phyloP scores from a whole-genome alignment of 305 asterid genomes.

The Striga hermonthica region DNA sequence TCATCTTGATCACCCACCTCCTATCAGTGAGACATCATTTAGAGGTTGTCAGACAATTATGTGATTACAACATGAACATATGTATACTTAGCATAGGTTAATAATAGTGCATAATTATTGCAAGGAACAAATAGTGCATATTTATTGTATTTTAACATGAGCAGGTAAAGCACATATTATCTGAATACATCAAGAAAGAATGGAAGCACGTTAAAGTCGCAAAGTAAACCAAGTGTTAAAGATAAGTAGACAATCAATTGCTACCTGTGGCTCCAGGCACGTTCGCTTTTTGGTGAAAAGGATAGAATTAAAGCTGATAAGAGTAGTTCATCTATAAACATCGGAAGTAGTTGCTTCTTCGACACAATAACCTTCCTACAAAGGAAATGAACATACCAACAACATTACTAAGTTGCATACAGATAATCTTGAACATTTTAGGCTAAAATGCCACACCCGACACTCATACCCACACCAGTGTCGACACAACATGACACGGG shows the following conservation, averaged over 20 bases:
- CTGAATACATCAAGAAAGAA: not conserved
- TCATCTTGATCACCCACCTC: constrained; percentile 95
- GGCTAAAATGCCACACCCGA: too few relatives aligned
- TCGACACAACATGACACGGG: too few relatives aligned
- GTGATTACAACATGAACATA: not conserved
- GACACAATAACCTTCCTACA: constrained; percentile 68
- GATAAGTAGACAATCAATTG: constrained; percentile 18
- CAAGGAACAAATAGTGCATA: not conserved
- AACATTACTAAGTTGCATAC: constrained; percentile 12
- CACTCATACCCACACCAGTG: too few relatives aligned
- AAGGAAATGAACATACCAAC: constrained; percentile 19
- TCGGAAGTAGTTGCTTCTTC: constrained; percentile 42
- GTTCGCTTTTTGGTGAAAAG: constrained; percentile 83
- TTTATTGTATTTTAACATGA: not conserved
- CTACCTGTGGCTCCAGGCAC: constrained; percentile 95
- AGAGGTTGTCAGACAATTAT: not conserved
- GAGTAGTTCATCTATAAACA: constrained; percentile 62
- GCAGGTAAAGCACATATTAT: too few relatives aligned
- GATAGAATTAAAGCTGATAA: constrained; percentile 72
- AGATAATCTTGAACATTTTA: too few relatives aligned
- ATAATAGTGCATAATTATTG: not conserved
- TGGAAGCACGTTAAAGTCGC: not conserved
- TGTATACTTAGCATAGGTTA: not conserved
- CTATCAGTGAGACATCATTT: constrained; percentile 43
- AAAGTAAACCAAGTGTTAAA: constrained; percentile 2